phyloP scores from a whole-genome alignment of 2,329 filamentous ascomycete genomes.

The Alternaria triticimaculans region DNA sequence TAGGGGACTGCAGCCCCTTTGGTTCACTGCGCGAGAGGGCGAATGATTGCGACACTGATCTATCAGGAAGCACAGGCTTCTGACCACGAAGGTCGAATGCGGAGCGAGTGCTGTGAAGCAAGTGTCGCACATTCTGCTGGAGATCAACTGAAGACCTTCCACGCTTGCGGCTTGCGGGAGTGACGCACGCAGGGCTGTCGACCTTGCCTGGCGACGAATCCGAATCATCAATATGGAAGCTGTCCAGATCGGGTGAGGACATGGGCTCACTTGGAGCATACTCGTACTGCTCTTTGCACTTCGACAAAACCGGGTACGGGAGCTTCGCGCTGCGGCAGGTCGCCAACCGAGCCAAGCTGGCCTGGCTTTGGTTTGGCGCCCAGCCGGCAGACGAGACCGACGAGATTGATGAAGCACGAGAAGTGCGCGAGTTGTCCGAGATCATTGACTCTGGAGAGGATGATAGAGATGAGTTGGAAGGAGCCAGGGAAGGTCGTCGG shows the following conservation, averaged over 20 bases:
- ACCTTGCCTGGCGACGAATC: constrained; percentile 37
- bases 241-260: constrained; percentile 49
- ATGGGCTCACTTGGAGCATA: constrained; percentile 43
- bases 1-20: constrained; percentile 50
- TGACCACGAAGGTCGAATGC: constrained; percentile 47
- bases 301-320: constrained; percentile 47
- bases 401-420: constrained; percentile 62
- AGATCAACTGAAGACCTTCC: constrained; percentile 66
- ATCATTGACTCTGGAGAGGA: constrained; percentile 70
- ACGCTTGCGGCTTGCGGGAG: constrained; percentile 59
- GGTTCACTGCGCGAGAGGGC: constrained; percentile 34
- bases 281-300: constrained; percentile 48
- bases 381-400: constrained; percentile 58
- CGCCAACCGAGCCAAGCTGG: constrained; percentile 59
- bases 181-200: constrained; percentile 34
- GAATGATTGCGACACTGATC: constrained; percentile 45
- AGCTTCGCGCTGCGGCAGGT: constrained; percentile 59
- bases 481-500: constrained; percentile 56
- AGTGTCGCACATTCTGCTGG: constrained; percentile 72
- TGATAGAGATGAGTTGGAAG: constrained; percentile 59
- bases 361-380: constrained; percentile 60
- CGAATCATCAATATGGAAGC: constrained; percentile 60
- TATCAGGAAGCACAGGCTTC: constrained; percentile 45
- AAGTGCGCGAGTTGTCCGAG: constrained; percentile 65
- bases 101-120: constrained; percentile 56